Evolutionary conservation across 2,329 filamentous ascomycete species (phyloP).

Genomic region (Colletotrichum echinochloae): DNA sequence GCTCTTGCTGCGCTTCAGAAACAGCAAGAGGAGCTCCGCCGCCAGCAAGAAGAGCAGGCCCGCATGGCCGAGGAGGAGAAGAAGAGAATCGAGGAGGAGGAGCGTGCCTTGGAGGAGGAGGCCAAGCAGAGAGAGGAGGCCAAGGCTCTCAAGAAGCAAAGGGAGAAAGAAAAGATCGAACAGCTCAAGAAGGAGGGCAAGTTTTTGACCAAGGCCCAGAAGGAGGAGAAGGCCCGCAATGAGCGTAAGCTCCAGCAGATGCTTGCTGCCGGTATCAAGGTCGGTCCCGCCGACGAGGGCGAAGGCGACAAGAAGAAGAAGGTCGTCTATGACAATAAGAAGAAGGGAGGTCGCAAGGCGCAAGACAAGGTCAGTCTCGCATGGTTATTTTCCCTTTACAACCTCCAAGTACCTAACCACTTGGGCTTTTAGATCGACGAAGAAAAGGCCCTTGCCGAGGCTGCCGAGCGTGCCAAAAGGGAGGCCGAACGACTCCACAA

Average conservation of each 20-base stretch:
- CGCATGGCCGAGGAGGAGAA: conserved; percentile 71
- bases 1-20: conserved; percentile 80
- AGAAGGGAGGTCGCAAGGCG: conserved; percentile 67
- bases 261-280: conserved; percentile 80
- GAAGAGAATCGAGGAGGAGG: conserved; percentile 73
- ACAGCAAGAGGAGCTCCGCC: conserved; percentile 83
- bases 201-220: conserved; percentile 87
- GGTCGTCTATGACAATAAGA: conserved; percentile 80
- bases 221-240: conserved; percentile 82
- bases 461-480: conserved; percentile 75
- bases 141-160: conserved; percentile 83
- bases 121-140: conserved; percentile 77
- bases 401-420: neutral
- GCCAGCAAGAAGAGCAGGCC: conserved; percentile 73
- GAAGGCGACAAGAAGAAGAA: conserved; percentile 78
- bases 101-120: conserved; percentile 74
- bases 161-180: conserved; percentile 87
- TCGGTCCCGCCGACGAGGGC: conserved; percentile 68
- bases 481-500: conserved; percentile 77
- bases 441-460: conserved; percentile 82
- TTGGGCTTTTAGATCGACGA: conserved; percentile 70
- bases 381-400: neutral
- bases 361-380: conserved; percentile 64
- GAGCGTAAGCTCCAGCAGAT: conserved; percentile 88
- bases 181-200: conserved; percentile 90